Percentiles rank a stretch among this genome's conserved stretches.
These are phyloP conservation scores for Debaryomyces psychrophilus DNA, from an alignment of 1,139 yeast genomes.

Conservation along the genomic window DNA sequence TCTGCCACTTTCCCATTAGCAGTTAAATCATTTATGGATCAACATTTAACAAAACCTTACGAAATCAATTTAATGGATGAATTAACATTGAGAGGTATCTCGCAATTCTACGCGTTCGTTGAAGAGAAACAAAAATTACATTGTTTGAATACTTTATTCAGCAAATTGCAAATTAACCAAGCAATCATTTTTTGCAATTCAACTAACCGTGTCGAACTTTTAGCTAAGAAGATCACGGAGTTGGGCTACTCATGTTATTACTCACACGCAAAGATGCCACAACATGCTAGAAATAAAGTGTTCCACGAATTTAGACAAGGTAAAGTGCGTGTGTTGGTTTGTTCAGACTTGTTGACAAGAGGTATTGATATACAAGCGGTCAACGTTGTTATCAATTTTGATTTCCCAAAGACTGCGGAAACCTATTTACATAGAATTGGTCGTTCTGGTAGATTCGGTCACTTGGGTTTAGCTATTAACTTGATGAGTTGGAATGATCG, in stretches of 20 bases:
- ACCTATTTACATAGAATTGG: conserved; percentile 98
- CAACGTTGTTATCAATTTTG: conserved; percentile 95
- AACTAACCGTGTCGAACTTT: conserved; percentile 90
- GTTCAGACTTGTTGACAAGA: conserved; percentile 95
- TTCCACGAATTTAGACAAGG: conserved; percentile 99
- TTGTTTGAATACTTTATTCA: conserved; percentile 91
- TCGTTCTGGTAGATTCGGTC: conserved; percentile 99
- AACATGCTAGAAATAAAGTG: conserved; percentile 94
- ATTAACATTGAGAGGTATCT: conserved; percentile 90
- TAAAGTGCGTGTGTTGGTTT: conserved; percentile 93
- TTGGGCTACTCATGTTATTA: conserved; percentile 96
- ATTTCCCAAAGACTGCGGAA: conserved; percentile 97
- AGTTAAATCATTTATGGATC: conserved; percentile 90
- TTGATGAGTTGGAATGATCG: conserved; percentile 97
- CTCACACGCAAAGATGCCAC: conserved; percentile 98
- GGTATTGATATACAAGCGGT: conserved; percentile 99
- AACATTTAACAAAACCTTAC: conserved; percentile 87
- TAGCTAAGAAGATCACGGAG: conserved; percentile 95
- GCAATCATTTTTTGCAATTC: conserved; percentile 96
- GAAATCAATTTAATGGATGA: conserved; percentile 98
- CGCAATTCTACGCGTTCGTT: conserved; percentile 96
- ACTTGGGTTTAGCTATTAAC: conserved; percentile 95
- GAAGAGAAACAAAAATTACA: conserved; percentile 96
- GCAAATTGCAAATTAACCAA: conserved; percentile 93
- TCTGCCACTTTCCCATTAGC: conserved; percentile 96